These are phyloP conservation scores for Porodaedalea pini DNA, from an alignment of 1,284 basidiomycete species.

Conservation along the genomic window DNA sequence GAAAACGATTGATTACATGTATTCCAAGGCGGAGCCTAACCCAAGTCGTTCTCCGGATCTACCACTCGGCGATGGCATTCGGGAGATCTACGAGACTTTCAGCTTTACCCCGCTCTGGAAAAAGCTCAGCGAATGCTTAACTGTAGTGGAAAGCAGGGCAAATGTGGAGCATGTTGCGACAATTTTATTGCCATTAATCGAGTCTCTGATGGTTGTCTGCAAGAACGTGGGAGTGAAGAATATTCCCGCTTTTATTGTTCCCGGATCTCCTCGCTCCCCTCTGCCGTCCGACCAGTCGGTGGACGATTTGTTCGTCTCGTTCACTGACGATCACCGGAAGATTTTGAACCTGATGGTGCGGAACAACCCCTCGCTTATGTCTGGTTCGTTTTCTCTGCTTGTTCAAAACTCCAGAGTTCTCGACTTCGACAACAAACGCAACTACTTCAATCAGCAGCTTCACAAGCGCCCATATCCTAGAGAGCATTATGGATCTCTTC, in stretches of 20 bases:
- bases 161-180: constrained; percentile 87
- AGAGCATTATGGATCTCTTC: constrained; percentile 81
- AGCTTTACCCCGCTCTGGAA: constrained; percentile 84
- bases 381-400: constrained; percentile 94
- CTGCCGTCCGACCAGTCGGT: constrained; percentile 65
- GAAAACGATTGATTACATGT: constrained; percentile 96
- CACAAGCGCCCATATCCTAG: constrained; percentile 80
- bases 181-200: constrained; percentile 87
- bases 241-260: constrained; percentile 48
- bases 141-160: constrained; percentile 74
- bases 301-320: constrained; percentile 89
- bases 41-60: constrained; percentile 29
- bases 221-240: constrained; percentile 80
- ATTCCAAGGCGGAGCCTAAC: constrained; percentile 35
- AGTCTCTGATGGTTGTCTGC: constrained; percentile 97
- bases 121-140: constrained; percentile 81
- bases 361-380: constrained; percentile 97
- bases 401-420: constrained; percentile 95
- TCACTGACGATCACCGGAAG: constrained; percentile 94
- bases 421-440: constrained; percentile 99
- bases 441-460: constrained; percentile 96
- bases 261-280: constrained; percentile 64
- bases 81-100: constrained; percentile 85
- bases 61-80: constrained; percentile 73
- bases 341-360: constrained; percentile 97